Percentiles rank a stretch among this genome's conserved stretches.
Evolutionary conservation across 345 rosid genomes (phyloP).

Genomic region (Geranium brycei): DNA sequence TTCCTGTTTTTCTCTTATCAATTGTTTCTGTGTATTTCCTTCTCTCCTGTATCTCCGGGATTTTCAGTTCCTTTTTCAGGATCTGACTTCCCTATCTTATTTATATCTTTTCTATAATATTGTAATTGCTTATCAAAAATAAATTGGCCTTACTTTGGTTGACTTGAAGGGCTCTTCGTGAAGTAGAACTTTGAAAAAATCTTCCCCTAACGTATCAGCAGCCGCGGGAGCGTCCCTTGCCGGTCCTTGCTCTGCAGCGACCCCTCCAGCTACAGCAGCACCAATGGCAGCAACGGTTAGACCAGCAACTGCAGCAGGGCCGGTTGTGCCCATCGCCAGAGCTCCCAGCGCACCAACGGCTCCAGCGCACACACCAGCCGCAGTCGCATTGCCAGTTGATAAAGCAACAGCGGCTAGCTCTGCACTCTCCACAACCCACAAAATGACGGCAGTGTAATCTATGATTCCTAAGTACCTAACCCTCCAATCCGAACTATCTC

Average conservation of each 20-base stretch:
- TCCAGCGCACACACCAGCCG: conserved; percentile 58
- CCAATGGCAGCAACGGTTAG: conserved; percentile 68
- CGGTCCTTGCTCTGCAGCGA: conserved; percentile 46
- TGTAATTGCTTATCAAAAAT: too few relatives aligned
- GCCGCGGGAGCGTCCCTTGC: conserved; percentile 3
- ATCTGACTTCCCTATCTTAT: too few relatives aligned
- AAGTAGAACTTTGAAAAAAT: conserved; percentile 62
- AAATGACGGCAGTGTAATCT: conserved; percentile 65
- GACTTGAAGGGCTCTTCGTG: conserved; percentile 88
- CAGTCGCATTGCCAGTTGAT: conserved; percentile 40
- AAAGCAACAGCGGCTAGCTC: conserved; percentile 64
- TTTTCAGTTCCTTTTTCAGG: too few relatives aligned
- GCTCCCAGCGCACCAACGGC: conserved; percentile 72
- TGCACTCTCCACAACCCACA: conserved; percentile 79
- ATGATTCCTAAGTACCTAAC: conserved; percentile 64
- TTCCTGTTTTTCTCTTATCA: too few relatives aligned
- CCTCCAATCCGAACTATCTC: conserved; percentile 42
- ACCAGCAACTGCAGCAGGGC: conserved; percentile 61
- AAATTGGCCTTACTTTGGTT: conserved; percentile 35
- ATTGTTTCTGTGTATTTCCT: too few relatives aligned
- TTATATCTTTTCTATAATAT: too few relatives aligned
- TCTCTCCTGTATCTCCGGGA: too few relatives aligned
- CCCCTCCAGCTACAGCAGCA: conserved; percentile 71
- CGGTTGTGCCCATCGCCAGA: conserved; percentile 52
- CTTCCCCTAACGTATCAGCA: conserved; percentile 51